These are phyloP conservation scores for Fusarium albosuccineum DNA, from an alignment of 2,329 filamentous ascomycete species.

Conservation along the genomic window DNA sequence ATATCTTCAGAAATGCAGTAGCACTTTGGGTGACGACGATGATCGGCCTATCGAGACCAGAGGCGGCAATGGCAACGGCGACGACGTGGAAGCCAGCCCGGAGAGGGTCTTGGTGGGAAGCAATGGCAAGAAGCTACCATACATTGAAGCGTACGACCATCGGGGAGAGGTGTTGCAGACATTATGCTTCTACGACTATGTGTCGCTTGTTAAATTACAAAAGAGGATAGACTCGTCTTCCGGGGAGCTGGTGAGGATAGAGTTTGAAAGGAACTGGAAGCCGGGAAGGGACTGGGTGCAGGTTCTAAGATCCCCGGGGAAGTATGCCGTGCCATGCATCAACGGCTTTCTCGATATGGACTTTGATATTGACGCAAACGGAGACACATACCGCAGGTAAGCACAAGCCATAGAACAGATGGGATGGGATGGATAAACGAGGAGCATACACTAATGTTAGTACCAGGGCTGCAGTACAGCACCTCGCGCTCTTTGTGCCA, in stretches of 20 bases:
- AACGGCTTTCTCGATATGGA: slow-evolving; percentile 10
- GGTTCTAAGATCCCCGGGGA: slow-evolving; percentile 1
- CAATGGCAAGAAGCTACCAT: background rate
- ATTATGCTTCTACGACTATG: slow-evolving; percentile 12
- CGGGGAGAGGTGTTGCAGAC: background rate
- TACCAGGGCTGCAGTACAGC: background rate
- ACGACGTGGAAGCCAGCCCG: background rate
- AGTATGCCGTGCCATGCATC: slow-evolving; percentile 1
- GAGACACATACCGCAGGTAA: background rate
- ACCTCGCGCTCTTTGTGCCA: background rate
- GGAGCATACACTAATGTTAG: background rate
- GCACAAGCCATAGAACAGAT: background rate
- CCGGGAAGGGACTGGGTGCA: slow-evolving; percentile 8
- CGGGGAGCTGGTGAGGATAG: slow-evolving; percentile 1
- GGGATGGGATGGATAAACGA: background rate
- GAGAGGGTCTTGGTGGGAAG: slow-evolving; percentile 4
- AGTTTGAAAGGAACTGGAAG: slow-evolving; percentile 10
- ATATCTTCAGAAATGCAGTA: background rate
- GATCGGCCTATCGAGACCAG: background rate
- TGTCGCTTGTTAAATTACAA: background rate
- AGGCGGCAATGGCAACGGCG: background rate
- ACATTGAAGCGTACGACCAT: slow-evolving; percentile 11
- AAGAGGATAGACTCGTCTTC: background rate
- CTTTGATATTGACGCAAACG: slow-evolving; percentile 7
- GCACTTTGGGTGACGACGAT: background rate